A percentile compares a stretch with the other conserved stretches of the same genome.
Evolutionary conservation across 2,329 filamentous ascomycete species (phyloP).

Genomic region (Fusarium dlaminii): DNA sequence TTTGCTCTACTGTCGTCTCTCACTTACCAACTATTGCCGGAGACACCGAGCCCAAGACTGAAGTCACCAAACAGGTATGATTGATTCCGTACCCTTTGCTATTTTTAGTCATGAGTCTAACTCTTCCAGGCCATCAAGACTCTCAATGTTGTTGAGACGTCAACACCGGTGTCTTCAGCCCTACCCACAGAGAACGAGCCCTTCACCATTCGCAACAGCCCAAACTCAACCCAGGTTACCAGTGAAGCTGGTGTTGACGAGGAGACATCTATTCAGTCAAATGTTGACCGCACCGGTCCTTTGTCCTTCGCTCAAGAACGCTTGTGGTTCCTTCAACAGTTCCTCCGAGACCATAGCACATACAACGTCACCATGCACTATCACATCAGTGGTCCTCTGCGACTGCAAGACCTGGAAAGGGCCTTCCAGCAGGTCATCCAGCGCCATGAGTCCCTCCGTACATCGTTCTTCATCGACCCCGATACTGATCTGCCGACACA

Average conservation of each 20-base stretch:
- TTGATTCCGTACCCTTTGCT: not conserved
- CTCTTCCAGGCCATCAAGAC: not conserved
- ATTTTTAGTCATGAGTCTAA: not conserved
- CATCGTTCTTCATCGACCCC: not conserved
- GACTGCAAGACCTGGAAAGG: not conserved
- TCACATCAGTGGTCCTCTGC: not conserved
- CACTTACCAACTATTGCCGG: not conserved
- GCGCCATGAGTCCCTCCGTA: slow-evolving; percentile 11
- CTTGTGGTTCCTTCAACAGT: slow-evolving; percentile 15
- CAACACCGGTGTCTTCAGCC: not conserved
- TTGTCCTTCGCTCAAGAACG: not conserved
- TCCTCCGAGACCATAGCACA: not conserved
- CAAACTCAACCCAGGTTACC: not conserved
- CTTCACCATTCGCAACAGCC: not conserved
- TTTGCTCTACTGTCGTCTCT: not conserved
- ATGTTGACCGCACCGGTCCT: not conserved
- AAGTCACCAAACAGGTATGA: not conserved
- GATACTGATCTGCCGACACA: not conserved
- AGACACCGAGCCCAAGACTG: not conserved
- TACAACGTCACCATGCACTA: slow-evolving; percentile 1
- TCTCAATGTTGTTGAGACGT: not conserved
- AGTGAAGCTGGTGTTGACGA: not conserved
- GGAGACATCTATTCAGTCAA: not conserved
- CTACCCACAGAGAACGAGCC: not conserved
- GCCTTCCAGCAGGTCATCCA: not conserved